A percentile compares a stretch with the other conserved stretches of the same genome.
These are phyloP conservation scores for Trichophyton verrucosum DNA, from an alignment of 2,329 filamentous ascomycete species.

Conservation along the genomic window DNA sequence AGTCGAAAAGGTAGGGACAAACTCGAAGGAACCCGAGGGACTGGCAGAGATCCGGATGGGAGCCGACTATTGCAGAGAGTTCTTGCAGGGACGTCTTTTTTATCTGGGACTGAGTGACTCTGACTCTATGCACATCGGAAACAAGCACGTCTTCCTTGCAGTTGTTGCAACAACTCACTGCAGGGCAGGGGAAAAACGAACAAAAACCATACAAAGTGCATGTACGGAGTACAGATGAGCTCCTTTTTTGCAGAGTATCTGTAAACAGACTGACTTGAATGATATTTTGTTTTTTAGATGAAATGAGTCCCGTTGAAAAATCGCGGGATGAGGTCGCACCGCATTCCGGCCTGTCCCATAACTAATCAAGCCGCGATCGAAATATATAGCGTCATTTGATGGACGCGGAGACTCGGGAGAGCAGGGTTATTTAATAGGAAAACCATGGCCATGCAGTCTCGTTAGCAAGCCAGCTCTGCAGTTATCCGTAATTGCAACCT, in stretches of 20 bases:
- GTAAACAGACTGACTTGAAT: neutral
- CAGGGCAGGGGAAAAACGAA: neutral
- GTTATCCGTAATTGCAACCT: neutral
- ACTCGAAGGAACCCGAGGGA: neutral
- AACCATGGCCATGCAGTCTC: neutral
- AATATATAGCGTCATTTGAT: neutral
- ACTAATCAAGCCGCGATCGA: neutral
- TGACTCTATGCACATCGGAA: neutral
- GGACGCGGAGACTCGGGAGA: neutral
- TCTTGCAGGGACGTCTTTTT: neutral
- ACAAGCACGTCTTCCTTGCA: neutral
- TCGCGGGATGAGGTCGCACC: neutral
- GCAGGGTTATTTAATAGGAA: neutral
- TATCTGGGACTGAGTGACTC: neutral
- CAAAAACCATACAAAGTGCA: neutral
- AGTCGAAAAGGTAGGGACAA: neutral
- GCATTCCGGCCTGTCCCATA: neutral
- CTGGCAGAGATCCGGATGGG: neutral
- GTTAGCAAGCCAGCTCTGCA: neutral
- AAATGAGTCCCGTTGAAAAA: neutral
- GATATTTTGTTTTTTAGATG: neutral
- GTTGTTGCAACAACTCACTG: neutral
- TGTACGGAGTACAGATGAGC: neutral
- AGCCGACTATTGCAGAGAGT: neutral
- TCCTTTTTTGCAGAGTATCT: neutral